Conservation (phyloP, 306 rosid genomes). For the Amphicarpaea edgeworthii region DNA sequence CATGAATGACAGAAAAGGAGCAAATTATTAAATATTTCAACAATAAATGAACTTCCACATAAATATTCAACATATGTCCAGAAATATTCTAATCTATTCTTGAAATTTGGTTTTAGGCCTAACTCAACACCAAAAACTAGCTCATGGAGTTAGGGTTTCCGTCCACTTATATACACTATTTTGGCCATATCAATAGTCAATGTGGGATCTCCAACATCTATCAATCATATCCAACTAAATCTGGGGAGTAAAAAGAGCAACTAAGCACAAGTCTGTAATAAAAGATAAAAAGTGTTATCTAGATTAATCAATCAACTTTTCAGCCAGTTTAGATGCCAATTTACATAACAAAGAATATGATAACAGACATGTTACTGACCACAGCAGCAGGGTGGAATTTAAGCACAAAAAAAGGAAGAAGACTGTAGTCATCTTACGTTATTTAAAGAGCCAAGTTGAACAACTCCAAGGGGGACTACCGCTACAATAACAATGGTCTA, state of each 20-base stretch:
- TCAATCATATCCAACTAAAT: not conserved
- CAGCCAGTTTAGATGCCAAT: not conserved
- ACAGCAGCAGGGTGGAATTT: conserved; percentile 18
- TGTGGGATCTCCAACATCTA: too few relatives aligned
- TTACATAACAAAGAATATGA: conserved; percentile 5
- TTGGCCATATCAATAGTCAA: too few relatives aligned
- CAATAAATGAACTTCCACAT: conserved; percentile 27
- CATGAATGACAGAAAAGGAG: conserved; percentile 37
- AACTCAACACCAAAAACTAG: too few relatives aligned
- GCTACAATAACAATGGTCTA: conserved; percentile 84
- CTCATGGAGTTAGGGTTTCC: too few relatives aligned
- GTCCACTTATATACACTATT: too few relatives aligned
- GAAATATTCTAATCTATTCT: not conserved
- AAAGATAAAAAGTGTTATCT: not conserved
- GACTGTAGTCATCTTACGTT: conserved; percentile 60
- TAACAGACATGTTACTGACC: conserved; percentile 9
- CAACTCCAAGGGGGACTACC: conserved; percentile 85
- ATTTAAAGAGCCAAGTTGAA: conserved; percentile 90
- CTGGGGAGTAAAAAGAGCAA: conserved; percentile 13
- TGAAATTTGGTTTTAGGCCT: too few relatives aligned
- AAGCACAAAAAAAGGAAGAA: conserved; percentile 40
- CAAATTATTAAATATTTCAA: conserved; percentile 35
- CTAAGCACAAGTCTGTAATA: not conserved
- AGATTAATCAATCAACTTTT: not conserved
- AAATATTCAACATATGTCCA: conserved; percentile 1